Conservation (phyloP, 306 rosid species). For the Ceratonia siliqua region DNA sequence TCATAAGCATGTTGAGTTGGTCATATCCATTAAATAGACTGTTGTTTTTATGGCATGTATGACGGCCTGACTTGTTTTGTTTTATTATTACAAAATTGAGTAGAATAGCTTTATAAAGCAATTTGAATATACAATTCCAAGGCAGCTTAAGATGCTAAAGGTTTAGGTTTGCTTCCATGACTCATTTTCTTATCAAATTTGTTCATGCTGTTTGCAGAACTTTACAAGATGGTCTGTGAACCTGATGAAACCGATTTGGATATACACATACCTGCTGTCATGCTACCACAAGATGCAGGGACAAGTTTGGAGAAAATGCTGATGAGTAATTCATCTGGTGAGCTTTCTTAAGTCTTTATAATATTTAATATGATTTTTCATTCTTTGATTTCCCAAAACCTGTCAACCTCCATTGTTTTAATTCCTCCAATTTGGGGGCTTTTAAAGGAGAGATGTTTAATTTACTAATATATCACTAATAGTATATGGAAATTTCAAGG, state of each 20-base stretch:
- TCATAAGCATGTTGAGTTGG: constrained; percentile 9
- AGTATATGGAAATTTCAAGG: too few species aligned
- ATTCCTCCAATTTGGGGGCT: neutral
- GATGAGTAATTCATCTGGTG: constrained; percentile 60
- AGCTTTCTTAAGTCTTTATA: constrained; percentile 19
- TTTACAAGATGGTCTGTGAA: constrained; percentile 97
- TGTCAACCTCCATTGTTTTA: neutral
- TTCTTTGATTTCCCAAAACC: constrained; percentile 5
- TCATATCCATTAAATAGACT: neutral
- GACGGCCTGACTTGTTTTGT: neutral
- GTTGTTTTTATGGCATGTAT: neutral
- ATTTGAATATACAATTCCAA: neutral
- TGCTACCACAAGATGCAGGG: constrained; percentile 94
- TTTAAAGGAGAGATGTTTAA: neutral
- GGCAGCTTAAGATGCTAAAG: neutral
- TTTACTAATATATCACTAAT: too few species aligned
- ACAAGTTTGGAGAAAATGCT: constrained; percentile 72
- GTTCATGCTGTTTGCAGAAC: constrained; percentile 60
- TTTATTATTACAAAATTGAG: neutral
- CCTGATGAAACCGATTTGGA: constrained; percentile 75
- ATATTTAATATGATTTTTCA: neutral
- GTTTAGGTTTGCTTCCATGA: neutral
- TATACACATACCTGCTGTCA: constrained; percentile 87
- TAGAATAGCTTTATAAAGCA: neutral
- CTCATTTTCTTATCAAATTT: constrained; percentile 29